phyloP scores from a whole-genome alignment of 2,329 filamentous ascomycete species.

The Eurotiales sp. region DNA sequence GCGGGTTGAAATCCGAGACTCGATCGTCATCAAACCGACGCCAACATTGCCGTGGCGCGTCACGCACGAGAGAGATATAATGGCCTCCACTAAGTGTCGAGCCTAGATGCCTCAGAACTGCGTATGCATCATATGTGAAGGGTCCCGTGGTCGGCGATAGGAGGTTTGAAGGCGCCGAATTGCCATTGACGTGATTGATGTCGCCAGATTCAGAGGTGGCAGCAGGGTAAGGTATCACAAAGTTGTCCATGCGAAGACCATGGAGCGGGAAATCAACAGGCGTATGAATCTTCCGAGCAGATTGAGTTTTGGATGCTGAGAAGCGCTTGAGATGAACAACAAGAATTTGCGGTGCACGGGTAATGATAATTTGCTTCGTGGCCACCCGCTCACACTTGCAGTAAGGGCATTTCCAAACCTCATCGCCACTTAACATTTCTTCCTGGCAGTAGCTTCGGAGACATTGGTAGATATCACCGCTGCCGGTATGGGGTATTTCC shows the following conservation, averaged over 20 bases:
- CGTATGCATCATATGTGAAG: slow-evolving; percentile 81
- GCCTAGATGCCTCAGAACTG: slow-evolving; percentile 74
- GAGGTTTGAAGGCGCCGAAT: slow-evolving; percentile 54
- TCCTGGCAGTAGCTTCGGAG: slow-evolving; percentile 66
- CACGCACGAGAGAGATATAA: slow-evolving; percentile 69
- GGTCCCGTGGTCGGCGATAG: slow-evolving; percentile 50
- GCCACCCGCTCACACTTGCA: slow-evolving; percentile 67
- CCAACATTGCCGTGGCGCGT: slow-evolving; percentile 57
- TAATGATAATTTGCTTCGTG: slow-evolving; percentile 68
- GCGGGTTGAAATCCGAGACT: slow-evolving; percentile 56
- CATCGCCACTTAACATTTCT: slow-evolving; percentile 64
- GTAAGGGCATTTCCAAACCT: slow-evolving; percentile 68
- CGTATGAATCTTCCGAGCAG: slow-evolving; percentile 64
- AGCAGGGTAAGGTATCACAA: slow-evolving; percentile 50
- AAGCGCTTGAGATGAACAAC: slow-evolving; percentile 75
- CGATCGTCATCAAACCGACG: slow-evolving; percentile 58
- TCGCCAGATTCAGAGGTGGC: slow-evolving; percentile 20
- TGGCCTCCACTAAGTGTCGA: slow-evolving; percentile 67
- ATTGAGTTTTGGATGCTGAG: slow-evolving; percentile 53
- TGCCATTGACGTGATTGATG: slow-evolving; percentile 32
- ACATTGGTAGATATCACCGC: slow-evolving; percentile 62
- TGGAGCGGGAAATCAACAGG: slow-evolving; percentile 74
- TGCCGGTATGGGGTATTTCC: slow-evolving; percentile 61
- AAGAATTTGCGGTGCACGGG: slow-evolving; percentile 73
- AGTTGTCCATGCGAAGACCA: slow-evolving; percentile 61